A percentile compares a stretch with the other conserved stretches of the same genome.
phyloP scores from a whole-genome alignment of 2,329 filamentous ascomycete genomes.

The Neospermospora avenae region DNA sequence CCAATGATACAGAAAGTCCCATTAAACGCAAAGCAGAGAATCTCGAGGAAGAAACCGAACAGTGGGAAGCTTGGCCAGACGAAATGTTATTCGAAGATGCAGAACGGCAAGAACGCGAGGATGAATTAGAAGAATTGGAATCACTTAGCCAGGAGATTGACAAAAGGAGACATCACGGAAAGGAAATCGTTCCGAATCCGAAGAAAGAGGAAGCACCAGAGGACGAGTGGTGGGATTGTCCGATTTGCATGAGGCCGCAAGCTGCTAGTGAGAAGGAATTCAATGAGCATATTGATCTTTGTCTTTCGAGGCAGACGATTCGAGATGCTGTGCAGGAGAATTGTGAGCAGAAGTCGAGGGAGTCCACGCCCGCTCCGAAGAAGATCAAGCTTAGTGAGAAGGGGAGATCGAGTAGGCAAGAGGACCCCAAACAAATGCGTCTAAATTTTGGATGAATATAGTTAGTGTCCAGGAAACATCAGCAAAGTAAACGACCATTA shows the following conservation, averaged over 20 bases:
- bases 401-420: conserved; percentile 7
- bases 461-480: neutral
- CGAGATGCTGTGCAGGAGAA: conserved; percentile 69
- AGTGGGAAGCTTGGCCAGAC: conserved; percentile 68
- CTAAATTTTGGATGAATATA: conserved; percentile 19
- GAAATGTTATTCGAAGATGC: conserved; percentile 59
- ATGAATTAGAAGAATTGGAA: conserved; percentile 60
- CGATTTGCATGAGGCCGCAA: conserved; percentile 79
- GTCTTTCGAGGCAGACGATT: conserved; percentile 82
- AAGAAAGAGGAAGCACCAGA: conserved; percentile 32
- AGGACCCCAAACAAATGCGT: conserved; percentile 21
- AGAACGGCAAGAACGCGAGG: conserved; percentile 55
- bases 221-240: conserved; percentile 73
- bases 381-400: conserved; percentile 16
- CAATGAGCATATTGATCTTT: conserved; percentile 91
- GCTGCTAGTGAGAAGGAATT: conserved; percentile 70
- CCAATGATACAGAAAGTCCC: conserved; percentile 13
- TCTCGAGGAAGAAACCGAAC: conserved; percentile 42
- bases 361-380: conserved; percentile 18
- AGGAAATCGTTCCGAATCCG: conserved; percentile 49
- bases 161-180: conserved; percentile 43
- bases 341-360: conserved; percentile 13
- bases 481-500: neutral
- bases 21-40: conserved; percentile 39
- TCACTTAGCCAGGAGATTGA: conserved; percentile 51